phyloP scores from a whole-genome alignment of 1,284 basidiomycete species.

The Caloboletus firmus region DNA sequence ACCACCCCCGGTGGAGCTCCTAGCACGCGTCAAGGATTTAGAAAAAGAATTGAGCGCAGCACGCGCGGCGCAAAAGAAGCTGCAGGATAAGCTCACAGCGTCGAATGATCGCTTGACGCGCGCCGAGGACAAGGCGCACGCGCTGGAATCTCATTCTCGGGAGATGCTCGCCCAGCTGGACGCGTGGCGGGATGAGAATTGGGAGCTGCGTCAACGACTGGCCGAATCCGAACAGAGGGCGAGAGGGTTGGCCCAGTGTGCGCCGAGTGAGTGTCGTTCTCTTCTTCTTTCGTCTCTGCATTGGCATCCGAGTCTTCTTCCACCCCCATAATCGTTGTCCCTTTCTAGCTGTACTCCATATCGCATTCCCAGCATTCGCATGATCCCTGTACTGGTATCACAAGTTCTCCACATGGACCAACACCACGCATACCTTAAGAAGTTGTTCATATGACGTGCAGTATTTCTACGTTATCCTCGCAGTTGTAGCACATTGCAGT shows the following conservation, averaged over 20 bases:
- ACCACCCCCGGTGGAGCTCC: neutral
- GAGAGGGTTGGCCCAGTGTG: constrained; percentile 18
- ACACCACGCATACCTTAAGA: constrained; percentile 24
- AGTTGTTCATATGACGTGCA: constrained; percentile 16
- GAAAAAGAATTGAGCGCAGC: constrained; percentile 25
- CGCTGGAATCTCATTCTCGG: constrained; percentile 22
- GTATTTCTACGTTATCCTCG: constrained; percentile 19
- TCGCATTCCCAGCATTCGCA: constrained; percentile 28
- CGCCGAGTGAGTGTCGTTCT: constrained; percentile 18
- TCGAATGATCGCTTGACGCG: constrained; percentile 15
- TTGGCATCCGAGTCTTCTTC: constrained; percentile 7
- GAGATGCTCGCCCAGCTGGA: constrained; percentile 21
- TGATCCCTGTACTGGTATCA: constrained; percentile 23
- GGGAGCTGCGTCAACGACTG: constrained; percentile 25
- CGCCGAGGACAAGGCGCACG: constrained; percentile 17
- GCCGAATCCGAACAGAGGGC: constrained; percentile 25
- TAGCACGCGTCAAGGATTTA: constrained; percentile 19
- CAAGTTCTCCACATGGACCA: constrained; percentile 26
- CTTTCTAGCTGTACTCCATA: constrained; percentile 17
- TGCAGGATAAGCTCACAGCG: constrained; percentile 21
- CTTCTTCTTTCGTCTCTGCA: constrained; percentile 2
- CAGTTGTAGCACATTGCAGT: constrained; percentile 24
- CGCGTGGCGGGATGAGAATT: constrained; percentile 21
- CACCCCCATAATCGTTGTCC: neutral
- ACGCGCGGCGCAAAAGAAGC: constrained; percentile 11